phyloP scores from a whole-genome alignment of 1,284 basidiomycete genomes.

The Ustilago vetiveriae region DNA sequence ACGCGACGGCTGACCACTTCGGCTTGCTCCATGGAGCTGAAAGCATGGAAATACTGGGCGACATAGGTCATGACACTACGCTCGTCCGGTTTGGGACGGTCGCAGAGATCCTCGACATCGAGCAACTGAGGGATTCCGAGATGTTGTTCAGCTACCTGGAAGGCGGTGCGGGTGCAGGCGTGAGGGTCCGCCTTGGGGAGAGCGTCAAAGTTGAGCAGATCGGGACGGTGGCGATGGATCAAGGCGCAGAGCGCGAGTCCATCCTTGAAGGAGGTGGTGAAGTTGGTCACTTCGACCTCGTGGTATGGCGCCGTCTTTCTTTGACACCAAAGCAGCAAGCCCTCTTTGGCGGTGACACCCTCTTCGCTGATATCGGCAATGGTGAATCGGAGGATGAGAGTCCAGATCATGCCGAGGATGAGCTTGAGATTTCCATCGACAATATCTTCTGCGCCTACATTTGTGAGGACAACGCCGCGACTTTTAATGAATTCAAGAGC shows the following conservation, averaged over 20 bases:
- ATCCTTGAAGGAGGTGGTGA: slow-evolving; percentile 89
- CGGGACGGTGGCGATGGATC: slow-evolving; percentile 95
- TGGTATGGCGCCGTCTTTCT: slow-evolving; percentile 90
- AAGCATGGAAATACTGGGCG: slow-evolving; percentile 96
- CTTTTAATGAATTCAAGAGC: slow-evolving; percentile 94
- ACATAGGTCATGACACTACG: slow-evolving; percentile 95
- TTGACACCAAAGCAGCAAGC: slow-evolving; percentile 93
- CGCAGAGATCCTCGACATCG: slow-evolving; percentile 96
- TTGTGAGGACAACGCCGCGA: slow-evolving; percentile 93
- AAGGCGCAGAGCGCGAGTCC: slow-evolving; percentile 94
- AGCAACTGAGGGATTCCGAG: slow-evolving; percentile 78
- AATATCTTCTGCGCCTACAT: slow-evolving; percentile 97
- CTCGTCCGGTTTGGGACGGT: slow-evolving; percentile 86
- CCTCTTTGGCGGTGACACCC: slow-evolving; percentile 95
- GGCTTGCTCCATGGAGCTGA: slow-evolving; percentile 94
- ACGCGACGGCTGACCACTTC: slow-evolving; percentile 92
- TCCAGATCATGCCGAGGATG: slow-evolving; percentile 99
- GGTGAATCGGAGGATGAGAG: slow-evolving; percentile 85
- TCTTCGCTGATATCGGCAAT: slow-evolving; percentile 99
- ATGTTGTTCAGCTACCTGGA: slow-evolving; percentile 40
- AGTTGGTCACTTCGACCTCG: slow-evolving; percentile 92
- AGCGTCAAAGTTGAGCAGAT: slow-evolving; percentile 86
- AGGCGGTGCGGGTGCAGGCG: slow-evolving; percentile 45
- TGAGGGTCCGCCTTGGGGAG: slow-evolving; percentile 74
- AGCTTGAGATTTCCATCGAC: slow-evolving; percentile 97